Conservation (phyloP, 129 eudicot species). For the Helianthus tuberosus region DNA sequence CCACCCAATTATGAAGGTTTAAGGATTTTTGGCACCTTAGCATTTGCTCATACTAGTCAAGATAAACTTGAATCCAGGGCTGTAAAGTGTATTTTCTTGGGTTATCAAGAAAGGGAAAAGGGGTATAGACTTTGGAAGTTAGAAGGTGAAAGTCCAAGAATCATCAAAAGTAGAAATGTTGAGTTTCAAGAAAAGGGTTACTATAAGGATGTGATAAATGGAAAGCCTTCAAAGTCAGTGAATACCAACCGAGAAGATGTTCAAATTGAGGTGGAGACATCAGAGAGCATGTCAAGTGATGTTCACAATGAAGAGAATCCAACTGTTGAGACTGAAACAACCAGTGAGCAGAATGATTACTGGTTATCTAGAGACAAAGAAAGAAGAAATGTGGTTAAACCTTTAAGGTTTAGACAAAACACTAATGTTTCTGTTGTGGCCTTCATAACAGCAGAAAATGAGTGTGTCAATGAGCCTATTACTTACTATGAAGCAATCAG, state of each 20-base stretch:
- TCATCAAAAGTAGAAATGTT: too few relatives aligned
- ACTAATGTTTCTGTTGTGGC: neutral
- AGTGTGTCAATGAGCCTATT: neutral
- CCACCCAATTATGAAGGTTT: neutral
- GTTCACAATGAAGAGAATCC: too few relatives aligned
- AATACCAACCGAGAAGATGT: too few relatives aligned
- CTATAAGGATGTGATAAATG: too few relatives aligned
- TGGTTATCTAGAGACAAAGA: neutral
- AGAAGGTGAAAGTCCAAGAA: too few relatives aligned
- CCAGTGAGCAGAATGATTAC: neutral
- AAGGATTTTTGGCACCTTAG: neutral
- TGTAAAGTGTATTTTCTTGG: neutral
- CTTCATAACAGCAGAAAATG: neutral
- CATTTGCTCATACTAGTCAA: neutral
- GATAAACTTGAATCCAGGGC: neutral
- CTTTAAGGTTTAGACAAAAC: neutral
- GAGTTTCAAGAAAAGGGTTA: too few relatives aligned
- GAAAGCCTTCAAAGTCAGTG: too few relatives aligned
- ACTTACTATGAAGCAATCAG: neutral
- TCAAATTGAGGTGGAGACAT: too few relatives aligned
- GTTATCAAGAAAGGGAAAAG: too few relatives aligned
- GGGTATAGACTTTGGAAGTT: too few relatives aligned
- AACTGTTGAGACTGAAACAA: too few relatives aligned
- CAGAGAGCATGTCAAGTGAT: too few relatives aligned
- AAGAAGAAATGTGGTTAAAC: neutral